Conservation (phyloP, 169 alveolate genomes). For the Besnoitia besnoiti region DNA sequence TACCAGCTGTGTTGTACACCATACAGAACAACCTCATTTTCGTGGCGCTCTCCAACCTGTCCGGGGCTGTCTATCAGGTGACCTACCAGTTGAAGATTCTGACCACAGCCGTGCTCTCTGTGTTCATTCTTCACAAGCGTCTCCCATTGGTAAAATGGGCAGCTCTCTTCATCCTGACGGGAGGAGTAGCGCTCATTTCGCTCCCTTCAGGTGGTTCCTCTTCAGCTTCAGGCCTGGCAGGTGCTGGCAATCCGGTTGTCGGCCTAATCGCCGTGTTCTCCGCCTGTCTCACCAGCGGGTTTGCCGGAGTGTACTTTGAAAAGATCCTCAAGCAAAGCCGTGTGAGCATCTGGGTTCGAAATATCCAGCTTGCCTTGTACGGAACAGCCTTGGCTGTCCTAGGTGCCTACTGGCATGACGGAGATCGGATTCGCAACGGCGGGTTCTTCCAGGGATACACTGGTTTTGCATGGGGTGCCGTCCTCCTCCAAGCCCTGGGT, state of each 20-base stretch:
- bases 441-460: constrained; percentile 79
- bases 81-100: constrained; percentile 79
- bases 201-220: constrained; percentile 59
- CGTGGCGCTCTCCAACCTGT: constrained; percentile 76
- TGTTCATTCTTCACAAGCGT: constrained; percentile 68
- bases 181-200: constrained; percentile 73
- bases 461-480: constrained; percentile 71
- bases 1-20: constrained; percentile 80
- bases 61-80: constrained; percentile 82
- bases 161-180: constrained; percentile 70
- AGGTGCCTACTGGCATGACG: constrained; percentile 68
- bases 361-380: constrained; percentile 78
- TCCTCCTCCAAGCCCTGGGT: constrained; percentile 78
- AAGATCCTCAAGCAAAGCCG: constrained; percentile 74
- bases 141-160: constrained; percentile 67
- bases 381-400: constrained; percentile 71
- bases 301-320: constrained; percentile 81
- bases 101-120: constrained; percentile 79
- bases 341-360: constrained; percentile 76
- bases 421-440: constrained; percentile 41
- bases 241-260: constrained; percentile 39
- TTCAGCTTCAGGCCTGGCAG: background rate
- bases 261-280: constrained; percentile 80
- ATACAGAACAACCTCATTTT: constrained; percentile 78
- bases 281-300: constrained; percentile 82